phyloP scores from a whole-genome alignment of 305 asterid genomes.

The Fraxinus greggii region DNA sequence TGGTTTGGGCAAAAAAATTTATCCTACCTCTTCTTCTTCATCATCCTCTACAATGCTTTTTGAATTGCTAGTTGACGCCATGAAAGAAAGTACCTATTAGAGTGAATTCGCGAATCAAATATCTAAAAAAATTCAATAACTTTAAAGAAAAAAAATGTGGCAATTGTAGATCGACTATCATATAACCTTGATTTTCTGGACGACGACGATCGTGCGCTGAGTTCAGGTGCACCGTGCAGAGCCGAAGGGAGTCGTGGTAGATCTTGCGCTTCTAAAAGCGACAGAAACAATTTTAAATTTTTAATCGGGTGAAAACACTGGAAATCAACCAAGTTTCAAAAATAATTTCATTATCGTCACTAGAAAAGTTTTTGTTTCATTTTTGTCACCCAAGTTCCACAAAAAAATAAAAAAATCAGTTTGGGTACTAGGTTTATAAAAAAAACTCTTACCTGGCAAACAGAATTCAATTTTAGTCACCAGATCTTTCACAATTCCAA shows the following conservation, averaged over 20 bases:
- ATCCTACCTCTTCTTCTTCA: constrained; percentile 41
- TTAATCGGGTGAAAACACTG: background rate
- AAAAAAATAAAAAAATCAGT: too few relatives aligned
- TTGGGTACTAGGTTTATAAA: background rate
- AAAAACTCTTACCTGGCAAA: background rate
- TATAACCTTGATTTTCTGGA: background rate
- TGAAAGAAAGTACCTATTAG: constrained; percentile 6
- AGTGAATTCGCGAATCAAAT: background rate
- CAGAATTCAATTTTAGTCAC: background rate
- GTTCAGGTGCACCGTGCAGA: background rate
- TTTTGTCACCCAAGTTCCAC: background rate
- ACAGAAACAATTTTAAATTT: background rate
- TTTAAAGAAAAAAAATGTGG: background rate
- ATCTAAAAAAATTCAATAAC: background rate
- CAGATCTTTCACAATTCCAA: background rate
- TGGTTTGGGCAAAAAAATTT: background rate
- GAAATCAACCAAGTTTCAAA: background rate
- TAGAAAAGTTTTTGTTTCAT: background rate
- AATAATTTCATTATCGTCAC: background rate
- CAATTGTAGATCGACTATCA: background rate
- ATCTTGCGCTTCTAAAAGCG: background rate
- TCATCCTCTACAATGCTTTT: constrained; percentile 34
- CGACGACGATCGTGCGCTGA: background rate
- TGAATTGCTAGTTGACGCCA: constrained; percentile 39
- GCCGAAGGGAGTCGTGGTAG: background rate